Conservation (phyloP, 495 filamentous ascomycete genomes). For the Hypomontagnella monticulosa region DNA sequence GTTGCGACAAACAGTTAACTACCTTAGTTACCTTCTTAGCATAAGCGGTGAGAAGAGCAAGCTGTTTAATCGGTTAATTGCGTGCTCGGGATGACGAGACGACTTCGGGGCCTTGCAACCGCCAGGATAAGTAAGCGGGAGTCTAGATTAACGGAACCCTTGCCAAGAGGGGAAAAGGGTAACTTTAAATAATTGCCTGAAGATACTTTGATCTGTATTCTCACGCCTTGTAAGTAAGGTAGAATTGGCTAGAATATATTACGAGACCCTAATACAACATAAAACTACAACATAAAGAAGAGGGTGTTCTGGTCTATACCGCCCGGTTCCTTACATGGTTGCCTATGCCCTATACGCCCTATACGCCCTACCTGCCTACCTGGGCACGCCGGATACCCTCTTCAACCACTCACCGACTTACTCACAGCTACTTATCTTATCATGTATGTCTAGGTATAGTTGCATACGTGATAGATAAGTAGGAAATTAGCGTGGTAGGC, state of each 20-base stretch:
- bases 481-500: too few relatives aligned
- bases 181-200: constrained; percentile 25
- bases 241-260: not conserved
- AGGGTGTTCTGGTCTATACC: too few relatives aligned
- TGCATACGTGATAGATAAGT: not conserved
- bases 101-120: constrained; percentile 1
- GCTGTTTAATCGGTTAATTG: constrained; percentile 32
- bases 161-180: constrained; percentile 28
- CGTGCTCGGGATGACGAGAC: constrained; percentile 19
- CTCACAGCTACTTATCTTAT: not conserved
- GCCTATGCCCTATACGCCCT: too few relatives aligned
- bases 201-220: constrained; percentile 20
- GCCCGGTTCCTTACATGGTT: too few relatives aligned
- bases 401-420: not conserved
- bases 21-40: not conserved
- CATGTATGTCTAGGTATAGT: not conserved
- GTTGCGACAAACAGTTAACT: constrained; percentile 1
- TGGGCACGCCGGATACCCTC: not conserved
- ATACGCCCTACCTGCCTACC: too few relatives aligned
- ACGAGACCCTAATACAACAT: too few relatives aligned
- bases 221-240: not conserved
- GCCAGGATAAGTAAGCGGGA: constrained; percentile 17
- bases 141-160: constrained; percentile 13
- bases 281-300: too few relatives aligned
- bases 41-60: constrained; percentile 11